Evolutionary conservation across 2,329 filamentous ascomycete genomes (phyloP), one percentile per base, ranked within the genome.

Genomic region (Fusarium heterosporum): DNA sequence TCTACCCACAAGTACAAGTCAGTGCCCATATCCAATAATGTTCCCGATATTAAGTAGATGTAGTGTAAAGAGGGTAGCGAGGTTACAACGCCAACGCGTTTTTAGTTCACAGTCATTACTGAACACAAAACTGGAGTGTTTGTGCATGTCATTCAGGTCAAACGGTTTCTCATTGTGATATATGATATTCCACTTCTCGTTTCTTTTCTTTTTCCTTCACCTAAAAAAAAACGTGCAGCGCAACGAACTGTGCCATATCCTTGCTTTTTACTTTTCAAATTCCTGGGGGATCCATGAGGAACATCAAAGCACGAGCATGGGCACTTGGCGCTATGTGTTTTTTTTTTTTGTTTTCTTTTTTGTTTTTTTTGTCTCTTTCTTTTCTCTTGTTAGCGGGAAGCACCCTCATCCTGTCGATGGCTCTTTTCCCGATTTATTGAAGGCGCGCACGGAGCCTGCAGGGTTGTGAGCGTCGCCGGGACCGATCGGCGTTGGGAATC

Each of bases 221-320:
- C 34, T 36, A 9, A 16, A n/a, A 34, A 6, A 36, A 36, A 36
- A 36, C 34, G 34, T 36, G 34, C 16, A 4, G 34, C n/a, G 34
- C 7, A 17, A n/a, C 34, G 34, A 36, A 36, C 16, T 16, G 14
- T 36, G 16, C n/a, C 29, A 52, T 40, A 40, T 19, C 41, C 34
- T 59, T 56, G 47, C 46, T 43, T 60, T 51, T 52, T 49, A 22
- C 22, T 22, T 22, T 22, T 22, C 22, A 52, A 50, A 68, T 36
- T 59, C 47, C 45, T 52, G 50, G 42, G 54, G 56, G 36, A 64
- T 41, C 64, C 64, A 58, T 59, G 58, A 47, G 16, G 59, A 64
- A 48, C 52, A 29, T 48, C 34, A 32, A 55, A 42, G 38, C 41
- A 61, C 36, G 39, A 45, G 39, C 56, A 41, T 17, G 26, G 36